phyloP scores from a whole-genome alignment of 495 filamentous ascomycete genomes.

The Penicillium ochrochloron region DNA sequence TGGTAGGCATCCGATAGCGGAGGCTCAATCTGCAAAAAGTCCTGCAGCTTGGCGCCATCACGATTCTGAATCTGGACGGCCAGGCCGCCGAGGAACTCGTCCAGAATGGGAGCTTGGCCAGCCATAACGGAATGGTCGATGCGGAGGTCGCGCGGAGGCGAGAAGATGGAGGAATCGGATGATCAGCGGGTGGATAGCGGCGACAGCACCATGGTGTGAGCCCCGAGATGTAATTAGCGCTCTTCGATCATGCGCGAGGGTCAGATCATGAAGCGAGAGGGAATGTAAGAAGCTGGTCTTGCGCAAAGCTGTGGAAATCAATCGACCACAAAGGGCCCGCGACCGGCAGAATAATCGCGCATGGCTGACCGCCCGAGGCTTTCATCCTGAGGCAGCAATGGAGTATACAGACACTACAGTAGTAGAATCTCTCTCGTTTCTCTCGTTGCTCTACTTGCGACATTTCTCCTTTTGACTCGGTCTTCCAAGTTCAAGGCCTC shows the following conservation, averaged over 20 bases:
- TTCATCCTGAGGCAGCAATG: not conserved
- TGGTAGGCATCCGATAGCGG: conserved; percentile 67
- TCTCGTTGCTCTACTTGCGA: no score
- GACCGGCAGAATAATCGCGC: not conserved
- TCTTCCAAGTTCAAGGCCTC: no score
- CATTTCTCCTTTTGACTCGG: no score
- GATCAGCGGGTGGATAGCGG: not conserved
- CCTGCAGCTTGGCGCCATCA: conserved; percentile 58
- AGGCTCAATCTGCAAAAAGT: conserved; percentile 67
- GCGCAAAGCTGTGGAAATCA: not conserved
- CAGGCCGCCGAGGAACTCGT: conserved; percentile 61
- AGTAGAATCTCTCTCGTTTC: no score
- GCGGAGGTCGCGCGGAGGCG: not conserved
- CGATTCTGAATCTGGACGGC: conserved; percentile 56
- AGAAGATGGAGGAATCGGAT: not conserved
- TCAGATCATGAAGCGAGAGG: not conserved
- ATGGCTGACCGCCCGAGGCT: not conserved
- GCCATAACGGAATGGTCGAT: conserved; percentile 28
- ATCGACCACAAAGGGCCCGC: not conserved
- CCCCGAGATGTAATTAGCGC: not conserved
- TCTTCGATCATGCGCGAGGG: not conserved
- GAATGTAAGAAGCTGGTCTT: not conserved
- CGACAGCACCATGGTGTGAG: not conserved
- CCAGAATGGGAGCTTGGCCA: conserved; percentile 49
- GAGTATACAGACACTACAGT: not conserved